Base-by-base conservation (phyloP, 2,329 filamentous ascomycete genomes). In the Hirsutella thompsonii region DNA sequence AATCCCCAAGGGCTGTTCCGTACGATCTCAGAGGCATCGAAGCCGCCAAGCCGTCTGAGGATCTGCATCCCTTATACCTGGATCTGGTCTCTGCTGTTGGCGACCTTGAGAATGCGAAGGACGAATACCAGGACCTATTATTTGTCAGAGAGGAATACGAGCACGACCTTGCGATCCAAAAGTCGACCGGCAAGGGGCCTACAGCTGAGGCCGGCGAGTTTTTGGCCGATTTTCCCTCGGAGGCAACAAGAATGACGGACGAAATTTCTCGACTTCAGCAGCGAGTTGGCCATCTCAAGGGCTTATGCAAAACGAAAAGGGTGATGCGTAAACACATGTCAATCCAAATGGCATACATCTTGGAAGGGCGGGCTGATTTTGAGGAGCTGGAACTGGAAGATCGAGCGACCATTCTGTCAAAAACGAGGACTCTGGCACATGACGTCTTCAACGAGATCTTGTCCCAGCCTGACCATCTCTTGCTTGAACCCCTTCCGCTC, bases 1-100 rank as follows among this genome's bases (percentile, higher is more conserved):
- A 4, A 11, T 36, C 43, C 8, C 34, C 39, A 16, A 40, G 42
- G 23, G 50, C 54, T 20, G 43, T 59, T 28, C 62, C 62, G 4
- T 44, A 53, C 13, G 53, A 58, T 30, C 46, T 66, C 3, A 50
- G 51, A 37, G 62, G 62, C 2, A 66, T 66, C 8, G 55, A 55
- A 3, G 50, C 51, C 0, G 47, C 58, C 20, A 56, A 58, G 1
- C 53, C 58, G 4, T 46, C 51, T 1, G 62, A 66, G 41, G 64
- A 67, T 32, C 50, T 64, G 2, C 69, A 74, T 44, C 70, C 70
- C 2, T 53, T 68, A 3, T 74, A 71, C 46, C 47, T 56, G 10
- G 54, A 63, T 16, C 57, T 74, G 5, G 58, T 67, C 14, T 58
- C 61, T 11, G 59, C 61, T 1, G 59, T 68, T 9, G 63, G 60